Evolutionary conservation across 768 basidiomycete species (phyloP), one percentile per base, ranked within the genome.

Genomic region (Suillus occidentalis): DNA sequence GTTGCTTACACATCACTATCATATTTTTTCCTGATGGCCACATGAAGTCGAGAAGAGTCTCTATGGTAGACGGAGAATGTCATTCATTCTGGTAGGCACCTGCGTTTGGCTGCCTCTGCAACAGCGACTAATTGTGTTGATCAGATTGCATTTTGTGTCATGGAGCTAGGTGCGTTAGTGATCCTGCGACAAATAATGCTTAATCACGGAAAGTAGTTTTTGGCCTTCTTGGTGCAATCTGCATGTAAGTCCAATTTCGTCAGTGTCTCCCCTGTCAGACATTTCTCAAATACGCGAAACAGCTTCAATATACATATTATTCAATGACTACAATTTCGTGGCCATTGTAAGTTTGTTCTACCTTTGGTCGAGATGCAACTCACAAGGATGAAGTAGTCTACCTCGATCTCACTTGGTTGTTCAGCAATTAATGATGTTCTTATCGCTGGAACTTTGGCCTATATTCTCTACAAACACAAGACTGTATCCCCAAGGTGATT

Each of bases 381-480:
- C 25, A 59, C 25, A 28, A 59, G 22, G 25, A 42, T 28, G 39
- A 7, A 75, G 75, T 74, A 72, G 72, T 16, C 66, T 59, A 1
- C 64, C 12, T 64, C 62, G 61, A 1, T 67, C 31, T 76, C 72
- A 69, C 31, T 77, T 7, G 74, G 70, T 16, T 13, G 64, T 16
- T 73, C 72, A 9, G 59, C 66, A 10, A n/a, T 69, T 6, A 52
- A 45, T 25, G 74, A 75, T 28, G 50, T 72, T 18, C 64, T n/a
- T 36, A 66, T 77, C 64, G 70, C 75, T 61, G 67, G 53, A 37
- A 69, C 69, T 58, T 34, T 73, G 4, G 70, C 12, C 6, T 57
- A 66, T 61, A 50, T 67, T 14, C 64, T 75, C n/a, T 66, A 40
- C 4, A 62, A 50, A n/a, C 50, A 47, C 5, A 62, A 68, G 34